Base-by-base conservation (phyloP, 371 early-diverging fungal species). In the Thermomucor indicae-seudaticae region DNA sequence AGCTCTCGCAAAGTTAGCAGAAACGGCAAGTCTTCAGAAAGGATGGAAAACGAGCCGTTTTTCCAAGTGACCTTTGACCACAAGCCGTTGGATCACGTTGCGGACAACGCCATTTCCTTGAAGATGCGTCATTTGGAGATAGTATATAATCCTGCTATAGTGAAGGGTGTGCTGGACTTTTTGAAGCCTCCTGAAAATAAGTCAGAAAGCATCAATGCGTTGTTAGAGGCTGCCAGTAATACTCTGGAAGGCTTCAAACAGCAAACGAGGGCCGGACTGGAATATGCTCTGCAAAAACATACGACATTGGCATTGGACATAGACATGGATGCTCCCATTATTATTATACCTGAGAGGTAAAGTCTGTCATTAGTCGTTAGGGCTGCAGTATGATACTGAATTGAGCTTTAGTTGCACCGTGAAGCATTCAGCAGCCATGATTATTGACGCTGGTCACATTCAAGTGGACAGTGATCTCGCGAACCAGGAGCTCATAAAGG, bases 311-410 rank as follows among this genome's bases (percentile, higher is more conserved):
- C 88, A 49, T 55, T 94, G 4, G 79, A 85, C 49, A 67, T 95
- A 2, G 85, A 93, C 47, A 75, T 91, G 61, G 89, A 89, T 53
- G 95, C 95, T 1, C 95, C 95, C 0, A 79, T 93, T 28, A 75
- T 95, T 53, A 72, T 92, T n/a, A 67, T 95, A 6, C 93, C 92
- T 3, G 84, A 89, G 58, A 81, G 85, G 69, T 65, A 55, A 57
- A 8, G 6, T n/a, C 14, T 17, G 3, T 6, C 6, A 20, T 0
- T 11, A 43, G 10, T 7, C 14, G 32, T 7, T 32, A 32, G 32
- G 14, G 32, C 32, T 32, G 31, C 34, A 16, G 25, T 31, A 12
- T 17, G 12, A 20, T 10, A 5, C 12, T 39, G 28, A 28, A 31
- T 2, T 24, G 45, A 4, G 12, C 14, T 40, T 56, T 57, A 52